Evolutionary conservation across 148 eudicot species (phyloP), one percentile per base, ranked within the genome.

Genomic region (Camellia granthamiana): DNA sequence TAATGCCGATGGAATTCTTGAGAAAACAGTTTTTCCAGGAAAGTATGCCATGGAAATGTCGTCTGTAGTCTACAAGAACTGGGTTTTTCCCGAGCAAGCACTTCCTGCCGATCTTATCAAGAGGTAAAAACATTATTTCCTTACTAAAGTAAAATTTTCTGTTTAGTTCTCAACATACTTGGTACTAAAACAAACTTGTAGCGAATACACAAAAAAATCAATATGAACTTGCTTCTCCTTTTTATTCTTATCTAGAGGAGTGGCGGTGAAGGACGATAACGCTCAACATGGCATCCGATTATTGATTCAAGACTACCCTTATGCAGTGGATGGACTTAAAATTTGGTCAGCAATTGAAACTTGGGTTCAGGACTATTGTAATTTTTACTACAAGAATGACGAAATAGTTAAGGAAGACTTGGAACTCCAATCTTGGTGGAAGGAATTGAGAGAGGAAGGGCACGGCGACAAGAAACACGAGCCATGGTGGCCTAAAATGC

Each of bases 71-170:
- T 92, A 92, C 46, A 91, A 84, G 81, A 43, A 80, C 13, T 92
- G 97, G 94, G 87, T 84, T 74, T 87, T 92, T 79, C 79, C 89
- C 5, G 89, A 91, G 42, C 97, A 92, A 84, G 94, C 90, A 46
- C 85, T 92, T 74, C 97, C 97, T 18, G 87, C 75, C 9, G 94
- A 92, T 86, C 94, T 92, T 18, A 30, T 90, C 77, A 88, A 91
- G 80, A 91, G 97, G 94, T 89, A 85, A 30, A 72, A 4, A 9
- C 5, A 46, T 41, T 60, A 49, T 30, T 3, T 46, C 38, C 21
- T 15, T 6, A 14, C 49, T n/a, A 69, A 2, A 69, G 15, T 2
- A 7, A 3, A 69, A 44, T 41, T 67, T 38, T 8, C 70, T 30
- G 13, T 5, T 41, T 41, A 67, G 3, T 66, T 30, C 12, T n/a